These are phyloP conservation scores for Discostella stelligera DNA, from an alignment of 352 stramenopile species.

Conservation along the genomic window DNA sequence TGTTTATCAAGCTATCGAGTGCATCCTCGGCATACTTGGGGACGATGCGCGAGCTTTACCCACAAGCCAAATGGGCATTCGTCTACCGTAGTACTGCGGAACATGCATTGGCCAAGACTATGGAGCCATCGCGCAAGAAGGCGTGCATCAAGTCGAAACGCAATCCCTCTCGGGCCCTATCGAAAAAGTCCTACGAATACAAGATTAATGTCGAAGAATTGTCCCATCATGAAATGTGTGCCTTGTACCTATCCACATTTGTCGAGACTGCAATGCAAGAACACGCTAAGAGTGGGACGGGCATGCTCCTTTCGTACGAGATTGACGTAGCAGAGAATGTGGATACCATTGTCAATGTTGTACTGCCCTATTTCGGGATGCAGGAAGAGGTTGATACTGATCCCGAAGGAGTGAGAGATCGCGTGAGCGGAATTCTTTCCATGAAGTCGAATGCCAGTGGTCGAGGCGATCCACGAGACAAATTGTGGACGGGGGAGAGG, in stretches of 20 bases:
- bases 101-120: constrained; percentile 23
- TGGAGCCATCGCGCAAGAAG: background rate
- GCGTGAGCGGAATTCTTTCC: constrained; percentile 9
- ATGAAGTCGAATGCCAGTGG: constrained; percentile 8
- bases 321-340: background rate
- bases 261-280: constrained; percentile 9
- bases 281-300: constrained; percentile 13
- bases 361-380: constrained; percentile 25
- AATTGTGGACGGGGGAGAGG: background rate
- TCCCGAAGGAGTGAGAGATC: background rate
- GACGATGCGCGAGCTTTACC: background rate
- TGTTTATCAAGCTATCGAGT: constrained; percentile 26
- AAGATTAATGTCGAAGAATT: constrained; percentile 16
- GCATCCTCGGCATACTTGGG: constrained; percentile 12
- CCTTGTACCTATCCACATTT: constrained; percentile 24
- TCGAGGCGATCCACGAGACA: background rate
- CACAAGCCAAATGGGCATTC: constrained; percentile 21
- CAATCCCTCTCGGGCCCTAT: constrained; percentile 8
- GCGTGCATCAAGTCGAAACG: constrained; percentile 15
- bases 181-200: background rate
- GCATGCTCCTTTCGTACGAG: constrained; percentile 32
- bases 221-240: constrained; percentile 27
- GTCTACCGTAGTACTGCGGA: constrained; percentile 17
- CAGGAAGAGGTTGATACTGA: constrained; percentile 15
- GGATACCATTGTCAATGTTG: constrained; percentile 1